phyloP scores from a whole-genome alignment of 2,329 filamentous ascomycete genomes.

The Pseudogymnoascus sp. region DNA sequence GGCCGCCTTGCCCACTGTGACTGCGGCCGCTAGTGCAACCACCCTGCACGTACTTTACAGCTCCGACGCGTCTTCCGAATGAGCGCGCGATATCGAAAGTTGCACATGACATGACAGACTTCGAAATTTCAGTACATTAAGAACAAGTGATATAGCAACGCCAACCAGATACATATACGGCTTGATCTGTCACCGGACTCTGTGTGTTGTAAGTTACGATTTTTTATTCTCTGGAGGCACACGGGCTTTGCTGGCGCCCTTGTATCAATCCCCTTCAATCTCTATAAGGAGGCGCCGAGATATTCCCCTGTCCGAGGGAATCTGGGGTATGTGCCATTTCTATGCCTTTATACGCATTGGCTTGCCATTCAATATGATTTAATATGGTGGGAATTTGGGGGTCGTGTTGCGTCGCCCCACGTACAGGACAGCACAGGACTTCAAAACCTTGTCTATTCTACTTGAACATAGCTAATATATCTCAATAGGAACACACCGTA shows the following conservation, averaged over 20 bases:
- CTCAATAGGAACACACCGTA: background rate
- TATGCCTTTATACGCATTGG: background rate
- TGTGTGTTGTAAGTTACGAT: background rate
- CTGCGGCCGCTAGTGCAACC: conserved; percentile 5
- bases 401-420: background rate
- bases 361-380: background rate
- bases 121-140: background rate
- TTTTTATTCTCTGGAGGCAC: background rate
- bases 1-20: background rate
- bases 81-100: background rate
- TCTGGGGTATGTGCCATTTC: background rate
- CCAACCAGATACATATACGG: background rate
- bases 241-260: background rate
- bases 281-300: background rate
- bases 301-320: background rate
- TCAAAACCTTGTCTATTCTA: background rate
- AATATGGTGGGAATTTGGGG: background rate
- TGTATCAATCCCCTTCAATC: background rate
- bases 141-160: background rate
- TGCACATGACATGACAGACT: conserved; percentile 4
- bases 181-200: no score
- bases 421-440: background rate
- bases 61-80: background rate
- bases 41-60: conserved; percentile 1
- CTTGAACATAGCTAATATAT: background rate